Evolutionary conservation across 2,329 filamentous ascomycete genomes (phyloP).

Genomic region (Incumbomyces delicatus): DNA sequence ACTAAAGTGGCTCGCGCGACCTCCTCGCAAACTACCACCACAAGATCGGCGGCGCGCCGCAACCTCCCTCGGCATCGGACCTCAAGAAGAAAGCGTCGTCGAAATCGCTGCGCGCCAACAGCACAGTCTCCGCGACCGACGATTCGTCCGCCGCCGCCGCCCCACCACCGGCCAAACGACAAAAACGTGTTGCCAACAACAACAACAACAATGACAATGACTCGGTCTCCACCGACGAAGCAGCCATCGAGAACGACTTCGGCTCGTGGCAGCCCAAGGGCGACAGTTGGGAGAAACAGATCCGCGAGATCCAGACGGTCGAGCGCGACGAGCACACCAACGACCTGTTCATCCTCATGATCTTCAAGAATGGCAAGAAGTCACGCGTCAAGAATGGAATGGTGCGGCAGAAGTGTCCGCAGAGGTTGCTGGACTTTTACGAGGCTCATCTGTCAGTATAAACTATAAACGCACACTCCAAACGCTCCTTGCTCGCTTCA

Average conservation of each 20-base stretch:
- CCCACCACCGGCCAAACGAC: conserved; percentile 16
- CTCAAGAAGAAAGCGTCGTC: conserved; percentile 18
- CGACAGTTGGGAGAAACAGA: conserved; percentile 36
- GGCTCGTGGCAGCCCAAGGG: conserved; percentile 31
- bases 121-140: conserved; percentile 15
- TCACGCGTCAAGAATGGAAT: conserved; percentile 32
- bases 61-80: conserved; percentile 7
- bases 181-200: conserved; percentile 12
- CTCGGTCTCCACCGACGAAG: conserved; percentile 8
- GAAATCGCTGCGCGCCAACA: conserved; percentile 20
- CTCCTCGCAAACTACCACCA: conserved; percentile 33
- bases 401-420: conserved; percentile 35
- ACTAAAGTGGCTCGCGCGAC: conserved; percentile 26
- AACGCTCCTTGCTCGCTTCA: no score
- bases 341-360: conserved; percentile 30
- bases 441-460: conserved; percentile 33
- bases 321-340: conserved; percentile 27
- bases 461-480: conserved; percentile 6
- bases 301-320: conserved; percentile 35
- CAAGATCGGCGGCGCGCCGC: conserved; percentile 33
- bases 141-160: conserved; percentile 10
- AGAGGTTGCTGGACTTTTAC: conserved; percentile 41
- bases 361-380: conserved; percentile 37
- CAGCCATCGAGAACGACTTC: conserved; percentile 16
- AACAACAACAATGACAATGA: conserved; percentile 10